Percentiles rank a stretch among this genome's conserved stretches.
Conservation (phyloP, 2,329 filamentous ascomycete genomes). For the Trichoderma gracile region DNA sequence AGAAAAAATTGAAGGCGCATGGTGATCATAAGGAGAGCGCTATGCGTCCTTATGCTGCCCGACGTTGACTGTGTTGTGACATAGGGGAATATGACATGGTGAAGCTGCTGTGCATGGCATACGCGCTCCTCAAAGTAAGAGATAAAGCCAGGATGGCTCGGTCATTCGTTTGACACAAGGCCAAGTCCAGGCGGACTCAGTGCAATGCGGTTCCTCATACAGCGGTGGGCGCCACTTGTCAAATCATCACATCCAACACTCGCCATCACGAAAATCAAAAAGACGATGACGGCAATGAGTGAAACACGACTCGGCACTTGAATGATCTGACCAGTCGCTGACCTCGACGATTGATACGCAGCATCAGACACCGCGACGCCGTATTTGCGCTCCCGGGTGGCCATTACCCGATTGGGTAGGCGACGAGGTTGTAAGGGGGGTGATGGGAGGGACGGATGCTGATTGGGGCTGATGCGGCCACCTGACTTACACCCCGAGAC, state of each 20-base stretch:
- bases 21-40: background rate
- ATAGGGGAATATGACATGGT: background rate
- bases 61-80: background rate
- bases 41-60: background rate
- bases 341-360: too few relatives aligned
- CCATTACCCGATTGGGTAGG: constrained; percentile 9
- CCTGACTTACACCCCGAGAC: constrained; percentile 25
- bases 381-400: constrained; percentile 4
- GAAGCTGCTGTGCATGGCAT: background rate
- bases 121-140: background rate
- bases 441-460: background rate
- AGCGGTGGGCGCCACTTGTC: too few relatives aligned
- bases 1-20: background rate
- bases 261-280: too few relatives aligned
- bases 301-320: too few relatives aligned
- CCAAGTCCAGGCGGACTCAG: too few relatives aligned
- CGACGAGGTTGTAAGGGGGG: background rate
- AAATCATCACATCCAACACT: too few relatives aligned
- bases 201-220: background rate
- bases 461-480: constrained; percentile 18
- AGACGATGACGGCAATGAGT: too few relatives aligned
- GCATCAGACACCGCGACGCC: background rate
- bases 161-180: too few relatives aligned
- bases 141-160: background rate
- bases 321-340: too few relatives aligned